These are phyloP conservation scores for Stylonectria norvegica DNA, from an alignment of 2,329 filamentous ascomycete genomes.

Conservation along the genomic window DNA sequence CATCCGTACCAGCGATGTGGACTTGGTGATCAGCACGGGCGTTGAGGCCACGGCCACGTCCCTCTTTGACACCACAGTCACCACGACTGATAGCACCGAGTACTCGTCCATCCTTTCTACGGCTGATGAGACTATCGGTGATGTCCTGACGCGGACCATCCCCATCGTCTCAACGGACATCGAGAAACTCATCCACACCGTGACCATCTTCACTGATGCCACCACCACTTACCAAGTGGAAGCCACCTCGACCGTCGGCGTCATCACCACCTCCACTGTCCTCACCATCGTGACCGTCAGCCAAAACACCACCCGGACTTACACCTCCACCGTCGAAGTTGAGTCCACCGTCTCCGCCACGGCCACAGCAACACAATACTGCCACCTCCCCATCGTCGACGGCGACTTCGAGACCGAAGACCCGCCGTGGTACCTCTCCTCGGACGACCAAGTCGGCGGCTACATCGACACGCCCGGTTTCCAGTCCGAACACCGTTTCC, in stretches of 20 bases:
- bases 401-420: constrained; percentile 6
- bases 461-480: constrained; percentile 2
- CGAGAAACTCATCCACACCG: not conserved
- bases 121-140: not conserved
- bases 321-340: not conserved
- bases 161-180: not conserved
- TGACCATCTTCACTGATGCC: constrained; percentile 1
- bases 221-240: not conserved
- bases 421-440: not conserved
- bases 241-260: not conserved
- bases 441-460: constrained; percentile 1
- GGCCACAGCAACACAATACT: not conserved
- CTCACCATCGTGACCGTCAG: not conserved
- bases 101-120: not conserved
- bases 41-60: not conserved
- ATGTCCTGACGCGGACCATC: not conserved
- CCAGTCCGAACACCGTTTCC: constrained; percentile 3
- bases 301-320: not conserved
- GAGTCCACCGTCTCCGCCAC: not conserved
- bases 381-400: not conserved
- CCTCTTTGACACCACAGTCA: not conserved
- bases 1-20: not conserved
- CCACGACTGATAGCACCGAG: not conserved
- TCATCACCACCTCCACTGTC: not conserved
- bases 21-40: not conserved